Conservation (phyloP, 331 rosid genomes). For the Malus hybrid region DNA sequence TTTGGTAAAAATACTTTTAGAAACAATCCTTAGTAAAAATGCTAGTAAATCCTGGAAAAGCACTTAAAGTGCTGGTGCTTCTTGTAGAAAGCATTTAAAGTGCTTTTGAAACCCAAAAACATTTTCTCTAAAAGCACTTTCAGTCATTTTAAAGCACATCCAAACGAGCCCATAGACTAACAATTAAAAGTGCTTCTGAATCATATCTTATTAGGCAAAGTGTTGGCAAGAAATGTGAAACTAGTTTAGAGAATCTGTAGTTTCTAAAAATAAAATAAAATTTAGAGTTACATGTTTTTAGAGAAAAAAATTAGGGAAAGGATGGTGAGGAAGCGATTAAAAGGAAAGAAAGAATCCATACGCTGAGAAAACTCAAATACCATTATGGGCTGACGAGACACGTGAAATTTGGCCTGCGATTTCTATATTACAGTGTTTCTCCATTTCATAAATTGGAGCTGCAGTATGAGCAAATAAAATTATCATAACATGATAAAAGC, state of each 20-base stretch:
- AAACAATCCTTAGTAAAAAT: too few species aligned
- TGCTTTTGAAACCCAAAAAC: too few species aligned
- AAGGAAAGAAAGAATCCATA: constrained; percentile 22
- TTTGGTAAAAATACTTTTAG: too few species aligned
- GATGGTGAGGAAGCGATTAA: constrained; percentile 9
- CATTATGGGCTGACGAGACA: constrained; percentile 55
- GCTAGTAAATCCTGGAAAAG: too few species aligned
- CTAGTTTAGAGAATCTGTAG: background rate
- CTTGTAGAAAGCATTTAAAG: too few species aligned
- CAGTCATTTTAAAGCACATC: too few species aligned
- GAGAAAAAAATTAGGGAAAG: background rate
- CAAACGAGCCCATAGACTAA: background rate
- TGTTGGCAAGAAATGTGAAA: background rate
- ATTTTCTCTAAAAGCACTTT: too few species aligned
- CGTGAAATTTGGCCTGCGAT: constrained; percentile 74
- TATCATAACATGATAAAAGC: constrained; percentile 5
- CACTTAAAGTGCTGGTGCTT: too few species aligned
- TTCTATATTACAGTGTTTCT: constrained; percentile 87
- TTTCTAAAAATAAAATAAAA: too few species aligned
- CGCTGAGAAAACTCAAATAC: constrained; percentile 53
- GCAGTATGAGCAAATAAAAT: constrained; percentile 23
- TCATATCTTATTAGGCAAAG: background rate
- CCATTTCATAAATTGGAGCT: constrained; percentile 77
- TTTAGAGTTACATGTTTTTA: too few species aligned
- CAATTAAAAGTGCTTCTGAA: background rate